phyloP scores from a whole-genome alignment of 805 yeast genomes.

The Lachancea nothofagi region DNA sequence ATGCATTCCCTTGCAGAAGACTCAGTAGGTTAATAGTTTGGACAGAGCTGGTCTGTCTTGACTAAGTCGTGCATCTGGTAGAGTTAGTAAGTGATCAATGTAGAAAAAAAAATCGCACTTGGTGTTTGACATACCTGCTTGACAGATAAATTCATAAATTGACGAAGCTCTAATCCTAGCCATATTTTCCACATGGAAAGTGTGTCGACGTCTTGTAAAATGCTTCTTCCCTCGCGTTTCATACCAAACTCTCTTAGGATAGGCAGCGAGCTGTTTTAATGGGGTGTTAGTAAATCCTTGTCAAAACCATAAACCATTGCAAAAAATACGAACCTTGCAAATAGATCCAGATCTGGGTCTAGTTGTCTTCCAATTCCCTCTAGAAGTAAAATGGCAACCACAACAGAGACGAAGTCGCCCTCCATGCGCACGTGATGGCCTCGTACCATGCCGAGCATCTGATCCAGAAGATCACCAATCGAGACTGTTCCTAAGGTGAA shows the following conservation, averaged over 20 bases:
- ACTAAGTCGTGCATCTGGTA: conserved; percentile 45
- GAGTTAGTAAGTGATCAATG: conserved; percentile 1
- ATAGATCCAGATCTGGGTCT: conserved; percentile 87
- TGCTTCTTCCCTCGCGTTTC: conserved; percentile 54
- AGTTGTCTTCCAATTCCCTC: conserved; percentile 95
- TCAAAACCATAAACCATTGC: conserved; percentile 31
- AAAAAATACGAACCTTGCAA: conserved; percentile 84
- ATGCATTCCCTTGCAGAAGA: not conserved
- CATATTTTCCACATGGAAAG: conserved; percentile 83
- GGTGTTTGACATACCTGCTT: conserved; percentile 51
- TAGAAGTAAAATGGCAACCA: conserved; percentile 83
- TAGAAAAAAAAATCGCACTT: not conserved
- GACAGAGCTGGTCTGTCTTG: conserved; percentile 60
- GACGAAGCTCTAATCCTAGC: conserved; percentile 85
- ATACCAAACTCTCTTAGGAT: conserved; percentile 76
- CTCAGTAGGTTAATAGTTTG: conserved; percentile 43
- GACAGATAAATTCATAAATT: conserved; percentile 74
- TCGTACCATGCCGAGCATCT: conserved; percentile 86
- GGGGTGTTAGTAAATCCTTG: conserved; percentile 12
- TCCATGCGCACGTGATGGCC: conserved; percentile 96
- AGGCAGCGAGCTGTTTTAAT: conserved; percentile 60
- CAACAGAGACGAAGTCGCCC: conserved; percentile 90
- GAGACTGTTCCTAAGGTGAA: conserved; percentile 89
- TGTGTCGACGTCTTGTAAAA: conserved; percentile 52
- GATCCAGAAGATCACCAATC: conserved; percentile 84